Evolutionary conservation across 2,329 filamentous ascomycete genomes (phyloP), one percentile per base, ranked within the genome.

Genomic region (Colletotrichum sublineola): DNA sequence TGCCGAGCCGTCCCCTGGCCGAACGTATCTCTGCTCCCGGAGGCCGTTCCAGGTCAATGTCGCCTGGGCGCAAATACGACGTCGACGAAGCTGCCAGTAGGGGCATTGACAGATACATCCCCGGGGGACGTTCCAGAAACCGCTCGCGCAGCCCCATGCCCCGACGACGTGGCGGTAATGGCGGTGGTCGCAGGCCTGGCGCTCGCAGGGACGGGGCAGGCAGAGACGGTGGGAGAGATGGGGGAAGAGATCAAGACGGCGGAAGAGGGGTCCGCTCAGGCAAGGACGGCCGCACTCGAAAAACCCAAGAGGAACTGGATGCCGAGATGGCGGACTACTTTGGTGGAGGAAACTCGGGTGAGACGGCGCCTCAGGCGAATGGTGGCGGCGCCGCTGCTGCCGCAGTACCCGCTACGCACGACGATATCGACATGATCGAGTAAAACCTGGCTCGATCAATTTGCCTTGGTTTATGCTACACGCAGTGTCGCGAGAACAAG

Each of bases 301-400:
- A 97, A 88, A 97, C 95, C 0, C 93, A 95, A 76, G 94, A 97
- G 77, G 94, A 98, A 80, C 86, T 98, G 52, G 95, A 98, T 80
- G 94, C 94, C n/a, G 95, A 98, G 83, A 98, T 98, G 95, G 94
- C 92, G 40, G 94, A 97, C 79, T 98, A 98, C 82, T 98, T 94
- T 86, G 91, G 88, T 40, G 84, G 84, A 36, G 79, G 77, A 63
- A 63, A 60, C 53, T 44, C 77, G 68, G 81, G 77, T 58, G 79
- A 82, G 60, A 82, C 79, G 63, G 81, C 78, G n/a, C 83, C 81
- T 48, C 83, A 79, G 36, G 75, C 78, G 8, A 77, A 80, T 69
- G 79, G 78, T 42, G 81, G 76, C 63, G 76, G 81, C 52, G 82
- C 77, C 67, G 81, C 77, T 5, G 83, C 80, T 46, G 83, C 79